A percentile compares a stretch with the other conserved stretches of the same genome.
These are phyloP conservation scores for Chamaecrista fasciculata DNA, from an alignment of 306 rosid genomes.

Conservation along the genomic window DNA sequence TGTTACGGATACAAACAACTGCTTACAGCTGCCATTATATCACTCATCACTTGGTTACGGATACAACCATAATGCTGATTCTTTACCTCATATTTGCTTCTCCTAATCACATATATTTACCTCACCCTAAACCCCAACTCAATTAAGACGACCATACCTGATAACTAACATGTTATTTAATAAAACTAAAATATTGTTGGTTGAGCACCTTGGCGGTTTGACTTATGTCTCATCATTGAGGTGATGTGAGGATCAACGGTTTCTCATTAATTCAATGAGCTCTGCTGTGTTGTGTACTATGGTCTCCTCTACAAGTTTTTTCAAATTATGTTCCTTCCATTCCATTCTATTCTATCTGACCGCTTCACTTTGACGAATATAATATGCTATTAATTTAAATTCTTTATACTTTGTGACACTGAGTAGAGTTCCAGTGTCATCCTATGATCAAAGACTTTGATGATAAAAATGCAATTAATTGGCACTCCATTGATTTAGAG, in stretches of 20 bases:
- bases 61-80: too few species aligned
- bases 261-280: slow-evolving; percentile 25
- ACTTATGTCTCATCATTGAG: slow-evolving; percentile 38
- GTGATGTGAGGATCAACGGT: slow-evolving; percentile 18
- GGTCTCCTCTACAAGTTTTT: background rate
- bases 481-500: slow-evolving; percentile 28
- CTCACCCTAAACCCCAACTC: too few species aligned
- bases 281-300: slow-evolving; percentile 27
- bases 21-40: background rate
- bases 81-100: background rate
- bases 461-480: slow-evolving; percentile 27
- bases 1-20: too few species aligned
- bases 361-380: slow-evolving; percentile 61
- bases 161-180: background rate
- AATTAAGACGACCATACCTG: too few species aligned
- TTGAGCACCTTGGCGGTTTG: slow-evolving; percentile 41
- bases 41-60: background rate
- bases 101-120: too few species aligned
- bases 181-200: background rate
- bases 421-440: background rate
- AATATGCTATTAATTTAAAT: background rate
- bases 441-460: background rate
- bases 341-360: slow-evolving; percentile 26
- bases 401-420: background rate
- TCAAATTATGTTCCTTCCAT: slow-evolving; percentile 17